Base-by-base conservation (phyloP, 2,329 filamentous ascomycete species). In the Phaeomoniella chlamydospora region DNA sequence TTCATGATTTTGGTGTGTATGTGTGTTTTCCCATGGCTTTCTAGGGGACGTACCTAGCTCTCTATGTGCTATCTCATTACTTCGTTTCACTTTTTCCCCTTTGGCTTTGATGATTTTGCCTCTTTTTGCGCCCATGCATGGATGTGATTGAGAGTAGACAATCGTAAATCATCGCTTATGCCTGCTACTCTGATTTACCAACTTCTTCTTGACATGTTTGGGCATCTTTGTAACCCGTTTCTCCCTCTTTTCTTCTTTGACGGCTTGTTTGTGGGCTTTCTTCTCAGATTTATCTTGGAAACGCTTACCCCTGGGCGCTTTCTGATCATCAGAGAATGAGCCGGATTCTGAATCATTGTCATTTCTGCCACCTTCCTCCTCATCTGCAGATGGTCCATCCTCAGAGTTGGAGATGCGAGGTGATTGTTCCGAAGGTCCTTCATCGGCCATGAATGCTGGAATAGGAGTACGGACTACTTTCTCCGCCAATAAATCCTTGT, bases 191-290 rank as follows among this genome's bases (percentile, higher is more conserved):
- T 65, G 65, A 38, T 68, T 70, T 16, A 93, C 73, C 39, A 93
- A 59, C 54, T 80, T 83, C 67, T 94, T 96, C 71, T 98, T 98
- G 19, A 94, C 45, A 54, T 92, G 77, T 62, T 98, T 98, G 0
- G 90, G 88, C 61, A 98, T 93, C 67, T 98, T 98, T 3, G 83
- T 81, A 57, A 88, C 84, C 41, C 90, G 68, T 65, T 92, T 86
- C 57, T 94, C 87, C 22, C 85, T 77, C 64, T 94, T 94, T 50
- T 87, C 88, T 51, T 94, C 88, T 62, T 96, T 98, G 46, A 94
- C 80, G 2, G 80, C 79, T 54, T 75, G 73, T 57, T 98, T 98
- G 57, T 94, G 90, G 45, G 74, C 75, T 45, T 78, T 80, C 57
- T 94, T 96, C 40, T 74, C 74, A 10, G 94, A 85, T 59, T 94